Conservation (phyloP, 164 flowering plant species). For the Sedum album region DNA sequence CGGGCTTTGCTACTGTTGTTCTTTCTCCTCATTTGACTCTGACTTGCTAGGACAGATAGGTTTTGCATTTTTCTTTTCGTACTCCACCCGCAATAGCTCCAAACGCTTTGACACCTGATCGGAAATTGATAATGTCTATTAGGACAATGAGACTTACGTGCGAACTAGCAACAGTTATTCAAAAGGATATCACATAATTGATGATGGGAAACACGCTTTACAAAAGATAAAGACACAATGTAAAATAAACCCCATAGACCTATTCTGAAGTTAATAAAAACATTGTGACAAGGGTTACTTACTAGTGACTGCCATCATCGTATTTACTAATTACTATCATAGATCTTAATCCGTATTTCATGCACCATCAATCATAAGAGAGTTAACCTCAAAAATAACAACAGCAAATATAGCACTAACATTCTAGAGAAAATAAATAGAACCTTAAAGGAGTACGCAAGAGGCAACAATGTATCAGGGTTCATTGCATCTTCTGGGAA, state of each 20-base stretch:
- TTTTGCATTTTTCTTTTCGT: slow-evolving; percentile 37
- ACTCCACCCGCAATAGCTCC: slow-evolving; percentile 37
- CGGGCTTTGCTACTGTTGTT: slow-evolving; percentile 13
- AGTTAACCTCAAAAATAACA: too few species aligned
- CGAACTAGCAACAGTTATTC: too few species aligned
- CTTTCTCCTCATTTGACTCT: slow-evolving; percentile 15
- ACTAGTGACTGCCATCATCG: too few species aligned
- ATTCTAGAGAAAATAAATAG: background rate
- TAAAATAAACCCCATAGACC: too few species aligned
- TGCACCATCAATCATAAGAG: too few species aligned
- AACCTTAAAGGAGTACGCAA: slow-evolving; percentile 91
- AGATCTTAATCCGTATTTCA: too few species aligned
- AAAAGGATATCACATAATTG: too few species aligned
- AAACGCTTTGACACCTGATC: slow-evolving; percentile 42
- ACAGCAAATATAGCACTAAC: background rate
- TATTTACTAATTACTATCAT: too few species aligned
- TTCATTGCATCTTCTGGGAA: slow-evolving; percentile 96
- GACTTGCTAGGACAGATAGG: slow-evolving; percentile 13
- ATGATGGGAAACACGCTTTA: too few species aligned
- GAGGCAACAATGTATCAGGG: slow-evolving; percentile 81
- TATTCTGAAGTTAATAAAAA: too few species aligned
- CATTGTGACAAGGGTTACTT: too few species aligned
- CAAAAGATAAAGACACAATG: too few species aligned
- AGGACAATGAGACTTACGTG: background rate
- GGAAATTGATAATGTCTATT: background rate